A percentile compares a stretch with the other conserved stretches of the same genome.
These are phyloP conservation scores for Hericium alpestre DNA, from an alignment of 768 basidiomycete genomes.

Conservation along the genomic window DNA sequence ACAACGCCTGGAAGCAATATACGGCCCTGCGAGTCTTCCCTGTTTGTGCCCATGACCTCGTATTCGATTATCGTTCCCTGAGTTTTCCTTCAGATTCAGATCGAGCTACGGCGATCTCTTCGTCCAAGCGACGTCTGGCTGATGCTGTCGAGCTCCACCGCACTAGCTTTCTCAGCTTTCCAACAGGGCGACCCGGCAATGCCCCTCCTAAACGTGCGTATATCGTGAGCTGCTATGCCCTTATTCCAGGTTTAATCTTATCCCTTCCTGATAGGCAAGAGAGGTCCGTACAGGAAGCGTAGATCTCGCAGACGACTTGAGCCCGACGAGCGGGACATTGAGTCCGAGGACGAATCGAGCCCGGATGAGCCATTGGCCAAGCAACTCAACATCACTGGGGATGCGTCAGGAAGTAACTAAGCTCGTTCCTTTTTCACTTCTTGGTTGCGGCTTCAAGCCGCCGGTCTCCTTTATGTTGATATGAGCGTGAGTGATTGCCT, in stretches of 20 bases:
- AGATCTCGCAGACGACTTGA: too few species aligned
- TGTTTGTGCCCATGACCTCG: background rate
- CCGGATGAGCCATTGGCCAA: too few species aligned
- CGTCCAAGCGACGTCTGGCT: background rate
- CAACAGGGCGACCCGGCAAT: background rate
- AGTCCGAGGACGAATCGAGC: too few species aligned
- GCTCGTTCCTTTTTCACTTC: too few species aligned
- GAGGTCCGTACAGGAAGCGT: constrained; percentile 2
- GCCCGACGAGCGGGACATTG: too few species aligned
- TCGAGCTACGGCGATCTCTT: background rate
- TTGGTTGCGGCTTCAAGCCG: too few species aligned
- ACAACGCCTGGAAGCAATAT: constrained; percentile 8
- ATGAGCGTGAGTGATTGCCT: too few species aligned
- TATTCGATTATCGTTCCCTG: background rate
- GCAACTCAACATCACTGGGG: too few species aligned
- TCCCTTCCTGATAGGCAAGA: background rate
- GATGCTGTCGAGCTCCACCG: background rate
- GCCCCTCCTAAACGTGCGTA: background rate
- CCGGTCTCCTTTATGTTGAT: too few species aligned
- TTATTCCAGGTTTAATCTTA: background rate
- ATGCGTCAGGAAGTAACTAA: too few species aligned
- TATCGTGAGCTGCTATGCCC: background rate
- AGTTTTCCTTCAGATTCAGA: background rate
- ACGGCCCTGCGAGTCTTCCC: constrained; percentile 1
- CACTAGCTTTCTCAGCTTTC: background rate